Evolutionary conservation across 2,329 filamentous ascomycete species (phyloP), one percentile per base, ranked within the genome.

Genomic region (Metarhizium guizhouense): DNA sequence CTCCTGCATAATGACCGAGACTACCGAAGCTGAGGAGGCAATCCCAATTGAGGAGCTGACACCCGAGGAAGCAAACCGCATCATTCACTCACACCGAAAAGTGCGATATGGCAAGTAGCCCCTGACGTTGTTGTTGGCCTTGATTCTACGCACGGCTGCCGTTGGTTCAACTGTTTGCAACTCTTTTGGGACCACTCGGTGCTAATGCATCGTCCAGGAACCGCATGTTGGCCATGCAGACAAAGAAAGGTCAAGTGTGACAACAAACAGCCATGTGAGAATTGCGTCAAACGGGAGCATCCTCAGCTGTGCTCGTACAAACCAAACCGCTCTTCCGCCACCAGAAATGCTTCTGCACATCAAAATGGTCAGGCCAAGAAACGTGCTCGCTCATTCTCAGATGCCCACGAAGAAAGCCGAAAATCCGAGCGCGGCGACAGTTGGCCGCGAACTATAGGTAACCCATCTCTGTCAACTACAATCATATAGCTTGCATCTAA

Each of bases 231-330:
- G 82, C 83, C 83, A 13, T 86, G 83, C 65, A 76, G 83, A 49
- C 83, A 86, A 68, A 77, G 83, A 60, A 86, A 86, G 69, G 83
- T 86, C 45, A 86, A 86, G 70, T 86, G 83, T 67, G 83, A 86
- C 71, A 86, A 85, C 68, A 82, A 85, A 67, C 78, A 84, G 64
- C 83, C 83, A 0, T 86, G 83, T 67, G 82, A 86, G 64, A 86
- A 86, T 65, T 86, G 83, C 64, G 77, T 84, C 64, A 85, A 85
- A 72, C 73, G 83, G 54, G 82, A 86, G 57, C 83, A 86, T 61
- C 76, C 82, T 2, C 76, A 81, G 68, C 72, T 86, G 52, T 86
- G 83, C 65, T 85, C 82, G 32, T 86, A 86, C 70, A 85, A 85
- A 65, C 83, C 83, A 14, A 86, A 85, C 65, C 69, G 69, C 67